Base-by-base conservation (phyloP, 306 rosid genomes). In the Vigna nakashimae region DNA sequence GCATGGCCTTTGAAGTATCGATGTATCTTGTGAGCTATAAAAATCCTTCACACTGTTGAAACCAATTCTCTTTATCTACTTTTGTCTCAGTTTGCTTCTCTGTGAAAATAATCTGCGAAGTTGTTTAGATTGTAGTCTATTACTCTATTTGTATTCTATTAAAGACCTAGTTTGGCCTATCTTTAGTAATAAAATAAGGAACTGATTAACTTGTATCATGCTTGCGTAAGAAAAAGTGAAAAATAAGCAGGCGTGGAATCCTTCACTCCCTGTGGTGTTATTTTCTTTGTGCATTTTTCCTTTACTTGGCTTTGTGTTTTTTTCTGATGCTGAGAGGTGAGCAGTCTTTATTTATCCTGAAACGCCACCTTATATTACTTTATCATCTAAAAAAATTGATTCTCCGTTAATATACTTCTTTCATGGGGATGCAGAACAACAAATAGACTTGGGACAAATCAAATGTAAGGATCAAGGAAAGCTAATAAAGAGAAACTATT, bases 331-430 rank as follows among this genome's bases (percentile, higher is more conserved):
- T 32, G 38, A 63, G 63, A 63, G 62, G 20, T 75, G 50, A 16
- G 34, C 64, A 34, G 52, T 14, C 60, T 18, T 32, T 49, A 34
- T 63, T 49, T 17, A 62, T 60, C 43, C 22, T 60, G 45, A 32
- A 48, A 60, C 58, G 48, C 50, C 32, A 46, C 60, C 50, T 63
- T 64, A 17, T 18, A 20, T 75, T 24, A 26, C 46, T 59, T 38
- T 34, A 75, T 75, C 52, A 43, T 22, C n/a, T 20, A 30, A 51
- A 70, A n/a, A 26, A 62, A 62, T 48, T 62, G 62, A 48, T 62
- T 60, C 71, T 46, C 59, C 34, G 18, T 38, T 60, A 60, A 17
- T 2, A 46, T 60, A 17, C 34, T 28, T 30, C 50, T 48, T 30
- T 74, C 20, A 60, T 30, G 69, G 69, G 65, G n/a, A 52, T 65